Evolutionary conservation across 2,329 filamentous ascomycete genomes (phyloP).

Genomic region (Hymenoscyphus occultus): DNA sequence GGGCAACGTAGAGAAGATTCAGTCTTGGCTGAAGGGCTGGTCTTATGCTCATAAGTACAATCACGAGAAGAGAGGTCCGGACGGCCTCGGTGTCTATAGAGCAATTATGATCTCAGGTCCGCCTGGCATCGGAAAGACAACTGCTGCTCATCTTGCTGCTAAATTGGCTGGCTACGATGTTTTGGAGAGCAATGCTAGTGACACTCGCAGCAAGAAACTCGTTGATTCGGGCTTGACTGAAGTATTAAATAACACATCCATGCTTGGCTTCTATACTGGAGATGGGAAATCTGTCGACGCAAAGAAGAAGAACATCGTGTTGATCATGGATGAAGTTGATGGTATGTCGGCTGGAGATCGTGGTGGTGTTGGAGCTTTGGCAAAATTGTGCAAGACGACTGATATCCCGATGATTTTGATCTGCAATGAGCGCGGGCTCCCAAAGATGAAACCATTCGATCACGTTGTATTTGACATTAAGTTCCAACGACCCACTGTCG

Average conservation of each 20-base stretch:
- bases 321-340: conserved; percentile 99
- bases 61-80: conserved; percentile 79
- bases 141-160: conserved; percentile 89
- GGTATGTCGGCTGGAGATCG: conserved; percentile 98
- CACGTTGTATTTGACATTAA: conserved; percentile 77
- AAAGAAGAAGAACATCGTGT: conserved; percentile 85
- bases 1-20: conserved; percentile 80
- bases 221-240: conserved; percentile 87
- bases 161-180: conserved; percentile 92
- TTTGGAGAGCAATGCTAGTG: conserved; percentile 92
- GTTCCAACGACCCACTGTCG: conserved; percentile 85
- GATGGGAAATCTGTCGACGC: conserved; percentile 77
- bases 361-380: conserved; percentile 89
- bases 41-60: conserved; percentile 71
- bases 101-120: conserved; percentile 95
- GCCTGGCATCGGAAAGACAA: conserved; percentile 96
- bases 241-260: conserved; percentile 87
- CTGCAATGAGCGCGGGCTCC: conserved; percentile 88
- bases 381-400: conserved; percentile 92
- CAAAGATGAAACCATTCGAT: conserved; percentile 99
- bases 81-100: conserved; percentile 78
- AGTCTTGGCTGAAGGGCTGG: conserved; percentile 83
- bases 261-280: conserved; percentile 85
- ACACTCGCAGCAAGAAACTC: conserved; percentile 92
- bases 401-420: conserved; percentile 94